Conservation (phyloP, 345 rosid species). For the Eucalyptus cloeziana region DNA sequence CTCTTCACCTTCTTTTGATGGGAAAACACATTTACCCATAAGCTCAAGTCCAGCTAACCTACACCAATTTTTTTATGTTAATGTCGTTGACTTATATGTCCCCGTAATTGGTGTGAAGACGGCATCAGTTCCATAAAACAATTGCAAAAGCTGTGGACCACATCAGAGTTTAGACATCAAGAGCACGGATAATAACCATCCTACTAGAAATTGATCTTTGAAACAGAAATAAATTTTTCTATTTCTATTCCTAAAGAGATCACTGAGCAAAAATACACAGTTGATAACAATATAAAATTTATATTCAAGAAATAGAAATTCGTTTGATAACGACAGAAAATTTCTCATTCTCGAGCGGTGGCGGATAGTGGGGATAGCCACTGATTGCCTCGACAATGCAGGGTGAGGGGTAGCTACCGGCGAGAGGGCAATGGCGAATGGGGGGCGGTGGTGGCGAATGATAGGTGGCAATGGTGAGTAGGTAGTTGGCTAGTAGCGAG, state of each 20-base stretch:
- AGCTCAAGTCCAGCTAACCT: neutral
- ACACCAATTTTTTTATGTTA: neutral
- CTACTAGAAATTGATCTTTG: too few relatives aligned
- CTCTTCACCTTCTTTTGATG: neutral
- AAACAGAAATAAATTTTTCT: too few relatives aligned
- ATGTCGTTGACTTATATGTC: neutral
- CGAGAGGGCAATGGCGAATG: accelerated
- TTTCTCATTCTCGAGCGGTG: too few relatives aligned
- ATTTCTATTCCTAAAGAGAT: too few relatives aligned
- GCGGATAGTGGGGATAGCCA: too few relatives aligned
- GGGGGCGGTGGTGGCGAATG: too few relatives aligned
- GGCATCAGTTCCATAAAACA: neutral
- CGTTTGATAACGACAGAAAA: accelerated
- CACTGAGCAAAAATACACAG: accelerated
- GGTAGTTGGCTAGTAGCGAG: too few relatives aligned
- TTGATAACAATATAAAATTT: too few relatives aligned
- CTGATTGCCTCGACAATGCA: too few relatives aligned
- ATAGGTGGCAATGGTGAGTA: too few relatives aligned
- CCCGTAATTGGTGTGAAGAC: neutral
- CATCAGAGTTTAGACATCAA: neutral
- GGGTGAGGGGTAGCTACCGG: accelerated
- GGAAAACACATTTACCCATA: neutral
- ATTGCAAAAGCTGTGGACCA: neutral
- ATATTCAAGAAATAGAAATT: accelerated
- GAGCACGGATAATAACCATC: too few relatives aligned